A percentile compares a stretch with the other conserved stretches of the same genome.
phyloP scores from a whole-genome alignment of 352 stramenopile species.

The Nothophytophthora sp. region DNA sequence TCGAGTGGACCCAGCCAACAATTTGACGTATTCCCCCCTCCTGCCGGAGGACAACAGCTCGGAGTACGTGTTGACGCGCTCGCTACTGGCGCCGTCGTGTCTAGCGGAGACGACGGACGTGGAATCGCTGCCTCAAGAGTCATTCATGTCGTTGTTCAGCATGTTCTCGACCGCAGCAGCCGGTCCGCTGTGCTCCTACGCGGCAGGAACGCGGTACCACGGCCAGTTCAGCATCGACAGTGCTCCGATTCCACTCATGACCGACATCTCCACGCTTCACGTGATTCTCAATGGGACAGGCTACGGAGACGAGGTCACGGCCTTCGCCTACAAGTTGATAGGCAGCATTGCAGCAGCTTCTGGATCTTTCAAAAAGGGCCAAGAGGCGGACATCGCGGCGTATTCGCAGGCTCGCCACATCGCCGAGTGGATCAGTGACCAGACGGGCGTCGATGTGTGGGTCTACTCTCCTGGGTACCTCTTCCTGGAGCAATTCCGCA shows the following conservation, averaged over 20 bases:
- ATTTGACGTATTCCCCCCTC: conserved; percentile 46
- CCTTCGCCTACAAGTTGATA: conserved; percentile 71
- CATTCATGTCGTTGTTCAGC: conserved; percentile 72
- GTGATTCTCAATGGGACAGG: conserved; percentile 51
- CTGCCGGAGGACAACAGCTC: conserved; percentile 27
- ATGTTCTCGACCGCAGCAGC: conserved; percentile 60
- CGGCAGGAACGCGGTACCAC: conserved; percentile 61
- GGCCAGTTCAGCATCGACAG: conserved; percentile 71
- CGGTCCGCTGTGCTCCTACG: conserved; percentile 54
- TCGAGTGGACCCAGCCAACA: conserved; percentile 38
- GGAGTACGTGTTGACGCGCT: conserved; percentile 17
- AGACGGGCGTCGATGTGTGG: conserved; percentile 69
- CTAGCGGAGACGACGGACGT: conserved; percentile 28
- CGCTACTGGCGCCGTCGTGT: conserved; percentile 35
- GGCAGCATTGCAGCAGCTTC: conserved; percentile 21
- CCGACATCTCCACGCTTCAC: conserved; percentile 15
- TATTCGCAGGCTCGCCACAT: conserved; percentile 62
- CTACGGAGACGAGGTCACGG: conserved; percentile 54
- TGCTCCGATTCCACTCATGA: conserved; percentile 38
- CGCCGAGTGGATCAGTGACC: conserved; percentile 66
- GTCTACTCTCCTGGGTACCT: conserved; percentile 65
- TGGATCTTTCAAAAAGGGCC: conserved; percentile 20
- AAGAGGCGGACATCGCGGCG: conserved; percentile 38
- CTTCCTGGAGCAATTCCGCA: conserved; percentile 74
- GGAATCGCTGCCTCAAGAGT: conserved; percentile 42